Base-by-base conservation (phyloP, 768 basidiomycete species). In the Pholiota molesta region DNA sequence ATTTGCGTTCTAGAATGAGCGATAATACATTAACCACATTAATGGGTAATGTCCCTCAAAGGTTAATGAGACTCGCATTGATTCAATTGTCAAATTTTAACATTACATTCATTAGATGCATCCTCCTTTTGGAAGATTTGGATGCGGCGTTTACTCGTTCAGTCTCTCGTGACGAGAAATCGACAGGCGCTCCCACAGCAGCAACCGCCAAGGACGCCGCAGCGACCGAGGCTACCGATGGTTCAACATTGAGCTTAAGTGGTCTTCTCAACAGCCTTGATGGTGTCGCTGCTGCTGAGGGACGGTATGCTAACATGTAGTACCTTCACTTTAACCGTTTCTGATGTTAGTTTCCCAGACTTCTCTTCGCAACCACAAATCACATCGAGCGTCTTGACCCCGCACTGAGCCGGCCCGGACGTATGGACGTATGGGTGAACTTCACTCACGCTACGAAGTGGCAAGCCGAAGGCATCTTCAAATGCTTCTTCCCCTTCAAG, bases 391-490 rank as follows among this genome's bases (percentile, higher is more conserved):
- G 93, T 51, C 83, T 97, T 35, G 95, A 97, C 74, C 94, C 90
- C 53, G 93, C 94, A 4, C 82, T 96, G 37, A 91, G 87, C 72
- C 86, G 93, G 21, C 91, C 94, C 29, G 95, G 95, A 61, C 90
- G 92, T 51, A 93, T 94, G 91, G 94, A 94, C 68, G 89, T 96
- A 16, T 94, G 92, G 92, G 83, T 95, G 42, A 92, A 94, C 78
- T 95, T 95, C 76, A 89, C 90, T 55, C 89, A 95, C 69, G 92
- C 93, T 5, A 93, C 91, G 8, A 94, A 92, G 73, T 94, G 91
- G 91, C 93, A 95, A 70, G 93, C 93, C 14, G 92, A 94, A 74
- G 92, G 91, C 55, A 92, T 95, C 72, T 95, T 94, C 86, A 93
- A 93, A 73, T 93, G 91, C 74, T 95, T 95, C 86, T 95, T 95